Evolutionary conservation across 1,284 basidiomycete genomes (phyloP).

Genomic region (Tilletia caries): DNA sequence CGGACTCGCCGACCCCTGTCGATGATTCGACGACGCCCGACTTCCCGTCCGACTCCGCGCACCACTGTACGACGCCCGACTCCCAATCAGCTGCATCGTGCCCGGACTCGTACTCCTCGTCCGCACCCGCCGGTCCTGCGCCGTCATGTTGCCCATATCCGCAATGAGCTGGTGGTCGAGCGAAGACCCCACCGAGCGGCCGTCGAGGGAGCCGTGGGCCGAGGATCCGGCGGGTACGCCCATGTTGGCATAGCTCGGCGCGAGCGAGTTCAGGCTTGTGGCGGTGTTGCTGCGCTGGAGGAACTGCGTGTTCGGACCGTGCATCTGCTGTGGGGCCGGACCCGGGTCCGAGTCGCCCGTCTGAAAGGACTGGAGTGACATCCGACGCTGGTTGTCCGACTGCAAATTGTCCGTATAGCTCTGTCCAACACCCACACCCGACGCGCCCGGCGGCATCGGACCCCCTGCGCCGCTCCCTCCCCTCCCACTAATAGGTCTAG

Average conservation of each 20-base stretch:
- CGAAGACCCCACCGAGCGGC: slow-evolving; percentile 33
- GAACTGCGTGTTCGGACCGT: slow-evolving; percentile 17
- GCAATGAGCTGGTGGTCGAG: slow-evolving; percentile 45
- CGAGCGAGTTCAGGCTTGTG: slow-evolving; percentile 34
- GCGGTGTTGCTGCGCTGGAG: slow-evolving; percentile 40
- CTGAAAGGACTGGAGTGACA: slow-evolving; percentile 42
- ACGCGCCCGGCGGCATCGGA: neutral
- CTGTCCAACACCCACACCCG: neutral
- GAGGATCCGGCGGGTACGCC: neutral
- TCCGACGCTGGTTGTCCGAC: slow-evolving; percentile 29
- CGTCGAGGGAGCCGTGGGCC: slow-evolving; percentile 26
- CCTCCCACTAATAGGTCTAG: neutral
- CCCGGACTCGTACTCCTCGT: slow-evolving; percentile 37
- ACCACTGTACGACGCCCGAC: slow-evolving; percentile 34
- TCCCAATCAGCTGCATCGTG: slow-evolving; percentile 30
- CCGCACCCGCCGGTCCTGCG: slow-evolving; percentile 33
- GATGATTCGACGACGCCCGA: slow-evolving; percentile 40
- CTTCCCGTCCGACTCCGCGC: slow-evolving; percentile 36
- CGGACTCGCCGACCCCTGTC: slow-evolving; percentile 43
- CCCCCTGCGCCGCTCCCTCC: slow-evolving; percentile 11
- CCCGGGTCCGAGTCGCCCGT: slow-evolving; percentile 47
- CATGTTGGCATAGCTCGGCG: slow-evolving; percentile 11
- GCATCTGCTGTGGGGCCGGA: slow-evolving; percentile 27
- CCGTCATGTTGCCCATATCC: slow-evolving; percentile 48
- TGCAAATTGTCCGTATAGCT: slow-evolving; percentile 23